A percentile compares a stretch with the other conserved stretches of the same genome.
These are phyloP conservation scores for Cudoniella acicularis DNA, from an alignment of 495 filamentous ascomycete species.

Conservation along the genomic window DNA sequence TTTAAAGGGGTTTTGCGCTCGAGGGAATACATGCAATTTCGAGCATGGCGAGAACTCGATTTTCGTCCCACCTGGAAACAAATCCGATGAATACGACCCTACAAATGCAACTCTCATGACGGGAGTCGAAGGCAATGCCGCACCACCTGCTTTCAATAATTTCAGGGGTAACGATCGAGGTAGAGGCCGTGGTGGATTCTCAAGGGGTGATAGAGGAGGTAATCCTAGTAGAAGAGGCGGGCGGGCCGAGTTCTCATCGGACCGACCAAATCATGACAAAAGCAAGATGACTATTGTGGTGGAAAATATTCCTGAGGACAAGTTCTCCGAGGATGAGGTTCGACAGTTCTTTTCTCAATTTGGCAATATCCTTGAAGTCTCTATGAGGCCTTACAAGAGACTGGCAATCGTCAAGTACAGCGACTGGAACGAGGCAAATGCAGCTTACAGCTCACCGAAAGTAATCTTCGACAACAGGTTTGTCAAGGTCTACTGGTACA, in stretches of 20 bases:
- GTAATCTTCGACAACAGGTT: conserved; percentile 97
- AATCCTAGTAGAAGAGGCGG: conserved; percentile 16
- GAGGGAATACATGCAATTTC: conserved; percentile 73
- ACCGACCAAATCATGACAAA: conserved; percentile 70
- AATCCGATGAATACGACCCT: conserved; percentile 81
- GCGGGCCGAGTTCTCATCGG: conserved; percentile 66
- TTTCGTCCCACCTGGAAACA: conserved; percentile 41
- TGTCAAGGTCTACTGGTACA: conserved; percentile 96
- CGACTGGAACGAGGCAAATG: conserved; percentile 66
- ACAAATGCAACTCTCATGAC: conserved; percentile 54
- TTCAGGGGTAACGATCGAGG: conserved; percentile 24
- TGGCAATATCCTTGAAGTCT: conserved; percentile 68
- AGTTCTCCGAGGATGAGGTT: conserved; percentile 70
- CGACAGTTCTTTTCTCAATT: conserved; percentile 82
- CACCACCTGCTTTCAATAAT: conserved; percentile 6
- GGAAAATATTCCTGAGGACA: conserved; percentile 88
- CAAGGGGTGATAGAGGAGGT: conserved; percentile 9
- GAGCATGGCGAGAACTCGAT: conserved; percentile 68
- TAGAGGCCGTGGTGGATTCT: conserved; percentile 22
- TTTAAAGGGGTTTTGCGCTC: conserved; percentile 77
- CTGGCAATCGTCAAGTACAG: conserved; percentile 81
- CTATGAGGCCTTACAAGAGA: conserved; percentile 71
- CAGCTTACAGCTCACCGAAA: conserved; percentile 86
- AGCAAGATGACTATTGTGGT: conserved; percentile 80
- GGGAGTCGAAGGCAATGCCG: conserved; percentile 12